Evolutionary conservation across 140 eudicot genomes (phyloP), one percentile per base, ranked within the genome.

Genomic region (Ambrosia hybrid): DNA sequence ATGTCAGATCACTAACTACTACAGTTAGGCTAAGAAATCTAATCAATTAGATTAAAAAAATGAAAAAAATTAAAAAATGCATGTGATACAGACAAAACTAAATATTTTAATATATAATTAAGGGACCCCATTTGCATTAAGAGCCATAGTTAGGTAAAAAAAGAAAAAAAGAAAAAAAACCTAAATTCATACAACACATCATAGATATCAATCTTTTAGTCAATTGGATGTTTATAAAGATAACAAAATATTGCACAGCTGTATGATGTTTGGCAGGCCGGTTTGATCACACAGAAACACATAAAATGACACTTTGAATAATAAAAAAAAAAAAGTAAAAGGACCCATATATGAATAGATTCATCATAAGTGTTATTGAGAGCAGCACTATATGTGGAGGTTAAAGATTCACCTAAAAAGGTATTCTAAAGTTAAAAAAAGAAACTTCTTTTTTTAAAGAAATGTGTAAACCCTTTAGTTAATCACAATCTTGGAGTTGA

Each of bases 301-400:
- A 79, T 66, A 53, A 65, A 59, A 67, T 53, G 67, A 56, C 61
- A 52, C 30, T 4, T 68, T 73, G 51, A 76, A 73, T 69, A 55
- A n/a, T n/a, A n/a, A 21, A 21, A 21, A 21, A 21, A 65, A 45
- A 76, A 41, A 76, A 72, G 15, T 13, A 17, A 49, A 71, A 64
- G 78, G 88, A 71, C 76, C 85, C 85, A 75, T 80, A 3, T 9
- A 30, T 58, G 68, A 71, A 62, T 52, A 9, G 51, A 43, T 72
- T 72, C 67, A 57, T 64, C 12, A 36, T 63, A 70, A 77, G n/a
- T n/a, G 72, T 52, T 78, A n/a, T 69, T 71, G 57, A 13, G 16
- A 75, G 53, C 69, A 39, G 85, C 83, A 84, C 85, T 80, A 77
- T 84, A 77, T 74, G 85, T 81, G 88, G 88, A 70, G 75, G 74